These are phyloP conservation scores for Wickerhamomyces canadensis DNA, from an alignment of 805 yeast genomes.

Conservation along the genomic window DNA sequence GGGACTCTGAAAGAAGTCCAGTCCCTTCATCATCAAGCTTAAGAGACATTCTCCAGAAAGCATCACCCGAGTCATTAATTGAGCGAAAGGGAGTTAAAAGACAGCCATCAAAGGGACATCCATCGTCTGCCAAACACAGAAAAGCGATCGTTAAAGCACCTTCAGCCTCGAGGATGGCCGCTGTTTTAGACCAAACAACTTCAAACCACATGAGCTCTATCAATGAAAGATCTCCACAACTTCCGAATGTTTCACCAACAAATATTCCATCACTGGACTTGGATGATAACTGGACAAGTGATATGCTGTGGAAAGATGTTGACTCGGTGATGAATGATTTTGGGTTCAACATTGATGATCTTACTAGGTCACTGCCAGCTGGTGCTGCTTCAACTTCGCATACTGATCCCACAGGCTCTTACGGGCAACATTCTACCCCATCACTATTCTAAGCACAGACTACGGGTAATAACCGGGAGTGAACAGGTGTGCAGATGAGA, in stretches of 20 bases:
- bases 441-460: background rate
- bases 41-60: conserved; percentile 15
- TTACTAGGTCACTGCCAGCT: conserved; percentile 6
- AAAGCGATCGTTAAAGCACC: too few species aligned
- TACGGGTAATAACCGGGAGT: too few species aligned
- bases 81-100: too few species aligned
- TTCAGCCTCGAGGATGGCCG: too few species aligned
- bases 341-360: conserved; percentile 63
- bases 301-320: conserved; percentile 63
- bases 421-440: too few species aligned
- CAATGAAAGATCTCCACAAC: background rate
- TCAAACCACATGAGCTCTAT: too few species aligned
- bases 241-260: conserved; percentile 17
- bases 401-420: too few species aligned
- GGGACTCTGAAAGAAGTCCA: conserved; percentile 12
- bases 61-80: conserved; percentile 14
- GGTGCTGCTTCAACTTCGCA: too few species aligned
- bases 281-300: conserved; percentile 39
- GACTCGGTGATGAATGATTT: conserved; percentile 88
- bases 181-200: too few species aligned
- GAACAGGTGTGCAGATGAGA: too few species aligned
- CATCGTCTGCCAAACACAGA: too few species aligned
- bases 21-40: conserved; percentile 8
- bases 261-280: conserved; percentile 26
- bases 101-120: too few species aligned